A percentile compares a stretch with the other conserved stretches of the same genome.
phyloP scores from a whole-genome alignment of 768 basidiomycete genomes.

The Amanita muscaria region DNA sequence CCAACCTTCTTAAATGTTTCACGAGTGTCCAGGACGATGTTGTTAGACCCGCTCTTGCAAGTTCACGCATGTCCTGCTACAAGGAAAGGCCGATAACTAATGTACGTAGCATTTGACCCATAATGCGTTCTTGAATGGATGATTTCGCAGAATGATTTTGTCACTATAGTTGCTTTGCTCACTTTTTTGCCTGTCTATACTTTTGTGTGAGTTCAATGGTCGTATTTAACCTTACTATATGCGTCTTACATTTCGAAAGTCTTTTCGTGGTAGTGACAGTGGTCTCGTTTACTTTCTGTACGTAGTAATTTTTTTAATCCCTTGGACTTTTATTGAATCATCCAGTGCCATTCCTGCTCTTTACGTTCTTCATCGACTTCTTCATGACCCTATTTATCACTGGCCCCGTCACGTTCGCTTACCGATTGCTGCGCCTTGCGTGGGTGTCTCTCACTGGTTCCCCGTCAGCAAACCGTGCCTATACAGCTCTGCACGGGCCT shows the following conservation, averaged over 20 bases:
- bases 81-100: constrained; percentile 25
- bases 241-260: not conserved
- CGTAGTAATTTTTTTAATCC: not conserved
- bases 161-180: constrained; percentile 29
- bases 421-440: constrained; percentile 25
- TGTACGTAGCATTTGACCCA: constrained; percentile 16
- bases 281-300: constrained; percentile 29
- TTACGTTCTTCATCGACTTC: constrained; percentile 23
- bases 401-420: constrained; percentile 19
- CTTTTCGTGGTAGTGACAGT: constrained; percentile 27
- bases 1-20: not conserved
- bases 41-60: constrained; percentile 31
- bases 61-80: constrained; percentile 24
- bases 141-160: constrained; percentile 26
- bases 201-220: constrained; percentile 27
- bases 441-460: constrained; percentile 20
- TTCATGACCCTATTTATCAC: constrained; percentile 27
- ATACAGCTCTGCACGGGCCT: not conserved
- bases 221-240: constrained; percentile 1
- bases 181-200: constrained; percentile 24
- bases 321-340: not conserved
- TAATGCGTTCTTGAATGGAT: not conserved
- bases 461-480: too few relatives aligned
- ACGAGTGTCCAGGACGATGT: constrained; percentile 35
- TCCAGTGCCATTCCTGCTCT: constrained; percentile 26